phyloP scores from a whole-genome alignment of 306 rosid species.

The Castanea mollissima region DNA sequence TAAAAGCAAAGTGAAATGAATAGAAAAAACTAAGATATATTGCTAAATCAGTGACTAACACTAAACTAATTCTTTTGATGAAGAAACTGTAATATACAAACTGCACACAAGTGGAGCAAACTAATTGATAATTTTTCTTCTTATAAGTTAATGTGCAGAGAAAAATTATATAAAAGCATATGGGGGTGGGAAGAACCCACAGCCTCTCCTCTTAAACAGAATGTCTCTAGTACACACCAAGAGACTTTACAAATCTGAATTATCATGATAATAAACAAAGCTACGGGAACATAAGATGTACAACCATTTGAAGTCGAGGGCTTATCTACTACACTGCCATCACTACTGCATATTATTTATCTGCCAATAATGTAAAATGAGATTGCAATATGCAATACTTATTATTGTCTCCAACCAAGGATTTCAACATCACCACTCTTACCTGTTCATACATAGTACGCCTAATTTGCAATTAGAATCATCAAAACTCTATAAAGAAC shows the following conservation, averaged over 20 bases:
- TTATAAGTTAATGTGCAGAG: neutral
- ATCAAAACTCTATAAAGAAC: neutral
- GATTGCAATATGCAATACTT: neutral
- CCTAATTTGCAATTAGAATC: neutral
- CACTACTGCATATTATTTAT: neutral
- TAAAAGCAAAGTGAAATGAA: constrained; percentile 1
- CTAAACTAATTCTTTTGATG: neutral
- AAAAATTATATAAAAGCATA: neutral
- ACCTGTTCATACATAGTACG: neutral
- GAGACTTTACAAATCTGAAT: neutral
- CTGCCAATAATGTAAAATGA: neutral
- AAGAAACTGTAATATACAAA: neutral
- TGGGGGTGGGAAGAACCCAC: too few species aligned
- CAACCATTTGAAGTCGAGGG: neutral
- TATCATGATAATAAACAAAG: neutral
- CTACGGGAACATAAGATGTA: neutral
- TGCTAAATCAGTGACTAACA: neutral
- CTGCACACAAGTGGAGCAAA: neutral
- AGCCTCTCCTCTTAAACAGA: too few species aligned
- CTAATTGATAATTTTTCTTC: neutral
- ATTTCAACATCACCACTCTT: neutral
- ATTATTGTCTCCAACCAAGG: neutral
- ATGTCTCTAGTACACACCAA: too few species aligned
- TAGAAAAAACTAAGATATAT: neutral
- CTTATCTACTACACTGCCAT: neutral